Evolutionary conservation across 768 basidiomycete species (phyloP).

Genomic region (Dacryopinax spathularia): DNA sequence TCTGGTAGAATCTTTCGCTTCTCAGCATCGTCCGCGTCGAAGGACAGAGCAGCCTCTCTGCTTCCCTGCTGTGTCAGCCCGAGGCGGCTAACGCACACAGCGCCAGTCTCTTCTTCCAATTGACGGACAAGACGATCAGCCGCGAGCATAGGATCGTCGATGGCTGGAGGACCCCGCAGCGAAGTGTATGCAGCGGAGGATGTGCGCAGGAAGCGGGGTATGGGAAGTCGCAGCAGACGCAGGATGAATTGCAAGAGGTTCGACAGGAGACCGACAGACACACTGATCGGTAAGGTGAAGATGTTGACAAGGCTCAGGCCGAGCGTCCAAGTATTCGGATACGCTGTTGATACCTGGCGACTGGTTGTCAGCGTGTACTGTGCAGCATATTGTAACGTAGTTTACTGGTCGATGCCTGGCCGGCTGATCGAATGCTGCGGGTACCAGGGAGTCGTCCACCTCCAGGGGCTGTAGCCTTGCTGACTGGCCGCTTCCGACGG

Average conservation of each 20-base stretch:
- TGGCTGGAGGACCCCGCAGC: slow-evolving; percentile 17
- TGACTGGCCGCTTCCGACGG: slow-evolving; percentile 7
- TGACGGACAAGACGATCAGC: slow-evolving; percentile 65
- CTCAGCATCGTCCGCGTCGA: not conserved
- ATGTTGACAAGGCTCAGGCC: slow-evolving; percentile 28
- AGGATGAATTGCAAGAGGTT: slow-evolving; percentile 52
- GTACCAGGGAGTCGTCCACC: slow-evolving; percentile 39
- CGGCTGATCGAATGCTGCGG: slow-evolving; percentile 10
- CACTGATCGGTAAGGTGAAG: slow-evolving; percentile 32
- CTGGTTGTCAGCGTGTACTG: slow-evolving; percentile 6
- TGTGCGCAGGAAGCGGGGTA: slow-evolving; percentile 36
- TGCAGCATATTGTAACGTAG: slow-evolving; percentile 4
- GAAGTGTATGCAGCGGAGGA: slow-evolving; percentile 31
- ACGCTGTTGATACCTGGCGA: not conserved
- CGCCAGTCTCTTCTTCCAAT: slow-evolving; percentile 76
- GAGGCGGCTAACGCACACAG: slow-evolving; percentile 38
- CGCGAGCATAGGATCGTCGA: slow-evolving; percentile 34
- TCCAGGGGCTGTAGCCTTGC: slow-evolving; percentile 18
- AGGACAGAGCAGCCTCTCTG: not conserved
- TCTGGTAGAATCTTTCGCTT: slow-evolving; percentile 44
- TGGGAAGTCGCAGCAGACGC: slow-evolving; percentile 48
- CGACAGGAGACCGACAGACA: slow-evolving; percentile 47
- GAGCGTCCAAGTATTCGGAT: slow-evolving; percentile 12
- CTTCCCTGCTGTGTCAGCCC: not conserved
- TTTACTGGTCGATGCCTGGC: slow-evolving; percentile 6